Base-by-base conservation (phyloP, 192 early-diverging fungal species). In the Mortierella antarctica region DNA sequence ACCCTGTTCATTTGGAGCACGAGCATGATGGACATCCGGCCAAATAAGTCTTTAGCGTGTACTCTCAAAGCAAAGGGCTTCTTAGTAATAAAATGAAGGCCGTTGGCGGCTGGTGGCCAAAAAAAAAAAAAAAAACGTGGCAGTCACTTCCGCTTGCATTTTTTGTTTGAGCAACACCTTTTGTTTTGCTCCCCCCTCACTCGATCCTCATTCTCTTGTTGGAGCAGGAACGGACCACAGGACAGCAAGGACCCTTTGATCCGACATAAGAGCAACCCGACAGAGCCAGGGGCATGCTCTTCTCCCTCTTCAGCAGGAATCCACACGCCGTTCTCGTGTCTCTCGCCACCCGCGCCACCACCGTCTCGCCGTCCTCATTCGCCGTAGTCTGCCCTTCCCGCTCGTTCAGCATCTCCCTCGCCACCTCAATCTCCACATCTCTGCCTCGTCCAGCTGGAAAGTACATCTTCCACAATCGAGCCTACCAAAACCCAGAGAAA, bases 1-100 rank as follows among this genome's bases (percentile, higher is more conserved):
- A 80, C 45, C 63, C 62, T 39, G 59, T 80, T 14, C 59, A 80
- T 17, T 53, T 56, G 2, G 65, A 67, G 12, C 77, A 80, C 47
- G 63, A 61, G 5, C 52, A 67, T 39, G 49, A 63, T 11, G 62
- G 46, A 52, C 45, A 52, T 18, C 31, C n/a, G 5, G 44, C 42
- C 41, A 47, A 47, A 5, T 64, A 49, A 42, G 4, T 66, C 14
- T 64, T 4, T 64, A 49, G 40, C 20, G 40, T 44, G 15, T 18
- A 15, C 21, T 14, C 46, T 46, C 40, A 60, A 10, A 60, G 58
- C 58, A 60, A 7, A 60, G 40, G 13, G 46, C 21, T 15, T 18
- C 46, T 4, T 39, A 13, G 0, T 2, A 14, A 56, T 57, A 20
- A 57, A 20, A 4, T 20, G 21, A 20, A 57, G 31, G 31, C 31